A percentile compares a stretch with the other conserved stretches of the same genome.
Conservation (phyloP, 345 rosid genomes). For the Eutrema japonicum region DNA sequence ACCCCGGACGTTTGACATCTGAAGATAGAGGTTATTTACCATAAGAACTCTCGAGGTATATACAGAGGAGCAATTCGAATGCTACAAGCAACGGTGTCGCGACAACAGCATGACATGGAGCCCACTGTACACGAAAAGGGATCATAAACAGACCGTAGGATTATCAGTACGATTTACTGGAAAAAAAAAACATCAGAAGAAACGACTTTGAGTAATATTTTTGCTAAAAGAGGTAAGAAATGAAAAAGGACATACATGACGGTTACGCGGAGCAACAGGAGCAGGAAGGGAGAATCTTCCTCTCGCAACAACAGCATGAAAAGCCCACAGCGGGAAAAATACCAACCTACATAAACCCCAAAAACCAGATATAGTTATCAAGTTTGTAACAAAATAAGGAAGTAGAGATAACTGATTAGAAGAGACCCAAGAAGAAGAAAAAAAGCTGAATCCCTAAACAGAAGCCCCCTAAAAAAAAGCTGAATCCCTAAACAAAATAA, state of each 20-base stretch:
- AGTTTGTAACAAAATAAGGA: background rate
- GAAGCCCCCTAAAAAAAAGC: no score
- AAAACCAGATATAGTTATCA: background rate
- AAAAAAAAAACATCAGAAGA: background rate
- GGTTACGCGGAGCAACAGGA: conserved; percentile 88
- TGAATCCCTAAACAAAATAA: no score
- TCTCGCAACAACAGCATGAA: conserved; percentile 92
- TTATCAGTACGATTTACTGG: background rate
- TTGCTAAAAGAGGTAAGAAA: conserved; percentile 17
- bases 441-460: no score
- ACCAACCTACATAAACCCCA: conserved; percentile 61
- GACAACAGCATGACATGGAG: conserved; percentile 97
- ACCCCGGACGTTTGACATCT: background rate
- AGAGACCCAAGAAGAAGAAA: background rate
- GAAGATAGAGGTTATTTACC: conserved; percentile 50
- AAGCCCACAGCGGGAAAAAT: conserved; percentile 86
- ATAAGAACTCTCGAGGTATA: conserved; percentile 83
- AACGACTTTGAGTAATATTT: background rate
- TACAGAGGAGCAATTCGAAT: conserved; percentile 94
- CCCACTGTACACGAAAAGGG: conserved; percentile 79
- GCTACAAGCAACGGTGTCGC: conserved; percentile 94
- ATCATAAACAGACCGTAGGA: conserved; percentile 4
- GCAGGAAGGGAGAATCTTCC: conserved; percentile 98
- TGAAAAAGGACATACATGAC: conserved; percentile 59
- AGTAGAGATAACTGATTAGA: conserved; percentile 2